Base-by-base conservation (phyloP, 2,329 filamentous ascomycete species). In the Aureobasidium musti region DNA sequence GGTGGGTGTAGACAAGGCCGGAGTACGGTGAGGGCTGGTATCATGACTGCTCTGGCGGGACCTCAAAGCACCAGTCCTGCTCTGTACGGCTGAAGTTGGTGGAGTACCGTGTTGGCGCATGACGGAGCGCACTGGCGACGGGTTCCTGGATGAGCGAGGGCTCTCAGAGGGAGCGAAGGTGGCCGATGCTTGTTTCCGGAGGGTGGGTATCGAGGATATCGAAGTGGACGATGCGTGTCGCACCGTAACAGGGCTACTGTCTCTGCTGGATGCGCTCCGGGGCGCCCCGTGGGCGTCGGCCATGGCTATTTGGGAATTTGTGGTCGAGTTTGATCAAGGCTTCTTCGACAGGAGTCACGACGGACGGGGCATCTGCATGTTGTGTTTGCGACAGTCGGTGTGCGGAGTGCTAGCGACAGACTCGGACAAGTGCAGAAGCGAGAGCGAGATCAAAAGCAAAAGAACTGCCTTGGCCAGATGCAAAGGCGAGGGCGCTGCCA, bases 11-110 rank as follows among this genome's bases (percentile, higher is more conserved):
- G 77, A 69, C 37, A 78, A 68, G 63, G 72, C 74, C 66, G 78
- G 70, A 17, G 74, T 77, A 63, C 79, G 74, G 70, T 72, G 77
- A 26, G 79, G 78, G 69, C 78, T 79, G 68, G 72, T 76, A 69
- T 80, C 78, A 70, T 77, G 73, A 70, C 80, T 82, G 73, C 79
- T 81, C 72, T 79, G 81, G 66, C 81, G 77, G 56, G 78, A 79
- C 52, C 73, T 72, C 63, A 77, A 72, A 54, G 74, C 75, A 43
- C 75, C 67, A 30, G 69, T 45, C 39, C 63, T 65, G 33, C 49
- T n/a, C 33, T 49, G 53, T 17, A 54, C 33, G n/a, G 53, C 41
- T 11, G 63, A 60, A 6, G 63, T 50, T 60, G 69, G 67, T 63
- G 71, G 71, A 69, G 72, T 74, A 35, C 61, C 65, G 52, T 74